Evolutionary conservation across 2,329 filamentous ascomycete species (phyloP).

Genomic region (Xylaria sp.): DNA sequence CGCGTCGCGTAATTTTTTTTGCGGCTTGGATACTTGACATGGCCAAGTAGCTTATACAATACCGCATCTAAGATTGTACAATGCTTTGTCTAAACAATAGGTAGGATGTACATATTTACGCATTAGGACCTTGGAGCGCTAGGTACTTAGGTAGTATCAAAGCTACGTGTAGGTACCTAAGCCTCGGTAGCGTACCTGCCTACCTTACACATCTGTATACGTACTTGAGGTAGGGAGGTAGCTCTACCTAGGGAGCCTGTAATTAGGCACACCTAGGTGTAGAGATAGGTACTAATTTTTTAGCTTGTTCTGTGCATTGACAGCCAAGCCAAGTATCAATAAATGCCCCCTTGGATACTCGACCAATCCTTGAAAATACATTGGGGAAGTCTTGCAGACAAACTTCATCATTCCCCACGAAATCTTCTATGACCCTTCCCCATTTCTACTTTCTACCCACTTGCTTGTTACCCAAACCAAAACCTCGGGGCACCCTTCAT

Average conservation of each 20-base stretch:
- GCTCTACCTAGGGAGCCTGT: too few species aligned
- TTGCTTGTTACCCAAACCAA: not conserved
- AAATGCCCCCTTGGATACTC: not conserved
- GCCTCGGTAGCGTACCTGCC: too few species aligned
- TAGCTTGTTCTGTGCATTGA: constrained; percentile 4
- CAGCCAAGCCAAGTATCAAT: constrained; percentile 1
- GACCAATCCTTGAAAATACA: not conserved
- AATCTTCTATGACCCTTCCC: constrained; percentile 5
- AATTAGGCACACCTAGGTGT: not conserved
- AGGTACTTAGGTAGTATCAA: not conserved
- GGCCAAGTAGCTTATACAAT: too few species aligned
- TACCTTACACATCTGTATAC: too few species aligned
- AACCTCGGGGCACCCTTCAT: not conserved
- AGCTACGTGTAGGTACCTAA: not conserved
- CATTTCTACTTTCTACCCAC: not conserved
- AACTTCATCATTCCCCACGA: constrained; percentile 17
- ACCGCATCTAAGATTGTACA: too few species aligned
- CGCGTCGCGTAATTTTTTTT: constrained; percentile 27
- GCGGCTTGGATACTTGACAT: not conserved
- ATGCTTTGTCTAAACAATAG: too few species aligned
- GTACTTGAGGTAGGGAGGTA: not conserved
- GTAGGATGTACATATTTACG: too few species aligned
- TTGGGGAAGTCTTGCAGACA: constrained; percentile 12
- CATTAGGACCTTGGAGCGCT: too few species aligned
- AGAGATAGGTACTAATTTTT: not conserved